Base-by-base conservation (phyloP, 768 basidiomycete species). In the Tulasnella sp. region DNA sequence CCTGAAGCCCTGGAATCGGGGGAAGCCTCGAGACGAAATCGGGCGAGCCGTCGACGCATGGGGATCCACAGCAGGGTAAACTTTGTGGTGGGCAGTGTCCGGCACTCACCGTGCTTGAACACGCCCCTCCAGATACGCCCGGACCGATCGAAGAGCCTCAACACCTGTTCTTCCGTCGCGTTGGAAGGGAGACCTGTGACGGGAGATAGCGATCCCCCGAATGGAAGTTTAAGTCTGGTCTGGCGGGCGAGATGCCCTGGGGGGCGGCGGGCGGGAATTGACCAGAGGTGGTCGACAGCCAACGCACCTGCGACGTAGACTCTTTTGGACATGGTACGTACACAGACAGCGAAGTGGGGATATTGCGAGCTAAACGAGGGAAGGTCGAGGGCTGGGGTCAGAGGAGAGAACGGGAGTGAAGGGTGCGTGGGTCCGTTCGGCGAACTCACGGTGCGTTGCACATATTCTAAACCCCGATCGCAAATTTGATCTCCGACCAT, bases 51-150 rank as follows among this genome's bases (percentile, higher is more conserved):
- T 54, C 24, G 54, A 54, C 54, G 54, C 54, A 54, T 54, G 54
- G 54, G 54, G 22, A 54, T 54, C 54, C 54, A 54, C n/a, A 22
- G 54, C 54, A 54, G 54, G 54, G 54, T 54, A 54, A 54, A 54
- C 54, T 54, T 54, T 54, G 54, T 54, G 54, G 54, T 54, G 54
- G 54, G 54, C 46, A 46, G 46, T 46, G 54, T 54, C 54, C 54
- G 54, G 54, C 54, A 54, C 54, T 54, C 54, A 54, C 54, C 54
- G 54, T 54, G 54, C 54, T 54, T 54, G 54, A 54, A 54, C 54
- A 54, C 54, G 54, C 54, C 54, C 54, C 54, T 54, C 54, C 54
- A 54, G 54, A 54, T 54, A n/a, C 54, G 54, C 9, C 54, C 54
- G n/a, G 54, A 22, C 54, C 54, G 54, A 54, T 54, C 54, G 54